Evolutionary conservation across 2,329 filamentous ascomycete genomes (phyloP).

Genomic region (Curvularia verruculosa): DNA sequence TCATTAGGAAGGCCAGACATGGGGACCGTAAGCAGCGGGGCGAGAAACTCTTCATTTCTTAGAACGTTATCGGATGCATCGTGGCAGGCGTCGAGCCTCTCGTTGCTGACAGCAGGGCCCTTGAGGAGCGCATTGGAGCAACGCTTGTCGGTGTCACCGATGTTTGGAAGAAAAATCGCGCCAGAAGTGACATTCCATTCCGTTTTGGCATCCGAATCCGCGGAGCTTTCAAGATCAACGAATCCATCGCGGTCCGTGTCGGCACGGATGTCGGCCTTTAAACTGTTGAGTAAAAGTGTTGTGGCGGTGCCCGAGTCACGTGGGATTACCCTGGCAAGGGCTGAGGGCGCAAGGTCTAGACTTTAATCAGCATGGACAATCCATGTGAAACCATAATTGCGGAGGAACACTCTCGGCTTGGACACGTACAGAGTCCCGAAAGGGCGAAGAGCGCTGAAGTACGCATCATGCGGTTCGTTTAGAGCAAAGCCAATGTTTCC

Average conservation of each 20-base stretch:
- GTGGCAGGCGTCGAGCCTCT: conserved; percentile 43
- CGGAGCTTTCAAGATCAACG: conserved; percentile 30
- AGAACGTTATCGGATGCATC: conserved; percentile 48
- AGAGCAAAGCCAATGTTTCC: not conserved
- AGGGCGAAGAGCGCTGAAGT: not conserved
- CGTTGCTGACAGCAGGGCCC: conserved; percentile 18
- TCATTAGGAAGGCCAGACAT: conserved; percentile 4
- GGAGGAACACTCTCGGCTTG: no score
- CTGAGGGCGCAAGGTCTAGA: not conserved
- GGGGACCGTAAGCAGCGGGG: conserved; percentile 45
- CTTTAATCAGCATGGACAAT: not conserved
- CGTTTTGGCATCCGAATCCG: conserved; percentile 31
- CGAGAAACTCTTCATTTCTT: conserved; percentile 39
- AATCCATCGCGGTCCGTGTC: conserved; percentile 50
- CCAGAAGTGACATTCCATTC: conserved; percentile 32
- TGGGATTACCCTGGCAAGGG: not conserved
- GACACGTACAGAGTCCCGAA: not conserved
- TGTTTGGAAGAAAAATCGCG: conserved; percentile 50
- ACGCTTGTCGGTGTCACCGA: conserved; percentile 43
- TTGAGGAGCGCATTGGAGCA: conserved; percentile 28
- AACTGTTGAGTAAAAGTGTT: not conserved
- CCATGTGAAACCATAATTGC: not conserved
- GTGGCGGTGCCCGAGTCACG: not conserved
- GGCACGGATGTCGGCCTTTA: conserved; percentile 36
- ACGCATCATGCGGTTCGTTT: not conserved